These are phyloP conservation scores for Camellia granthamiana DNA, from an alignment of 148 eudicot genomes.

Conservation along the genomic window DNA sequence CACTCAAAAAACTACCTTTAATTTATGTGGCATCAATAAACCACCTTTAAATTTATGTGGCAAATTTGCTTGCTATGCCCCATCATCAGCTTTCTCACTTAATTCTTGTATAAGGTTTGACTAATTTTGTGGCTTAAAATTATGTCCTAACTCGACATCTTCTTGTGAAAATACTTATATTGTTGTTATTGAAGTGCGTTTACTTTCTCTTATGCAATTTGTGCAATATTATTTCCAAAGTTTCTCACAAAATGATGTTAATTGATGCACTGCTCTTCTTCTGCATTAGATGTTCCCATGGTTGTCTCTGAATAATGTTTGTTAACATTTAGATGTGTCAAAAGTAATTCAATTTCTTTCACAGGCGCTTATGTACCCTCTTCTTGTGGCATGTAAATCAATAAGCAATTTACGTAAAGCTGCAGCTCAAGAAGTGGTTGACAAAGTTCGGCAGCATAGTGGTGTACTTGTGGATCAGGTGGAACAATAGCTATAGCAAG, in stretches of 20 bases:
- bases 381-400: conserved; percentile 98
- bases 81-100: too few species aligned
- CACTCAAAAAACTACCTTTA: too few species aligned
- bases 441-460: conserved; percentile 92
- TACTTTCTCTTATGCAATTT: not conserved
- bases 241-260: not conserved
- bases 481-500: not conserved
- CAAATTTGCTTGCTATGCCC: too few species aligned
- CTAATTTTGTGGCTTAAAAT: not conserved
- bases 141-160: not conserved
- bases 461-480: conserved; percentile 95
- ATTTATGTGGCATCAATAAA: too few species aligned
- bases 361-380: conserved; percentile 99
- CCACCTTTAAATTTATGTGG: too few species aligned
- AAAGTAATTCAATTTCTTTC: conserved; percentile 11
- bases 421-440: conserved; percentile 96
- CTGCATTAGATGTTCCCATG: not conserved
- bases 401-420: conserved; percentile 86
- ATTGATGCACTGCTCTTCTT: not conserved
- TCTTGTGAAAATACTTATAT: not conserved
- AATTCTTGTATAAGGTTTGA: not conserved
- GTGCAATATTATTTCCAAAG: not conserved
- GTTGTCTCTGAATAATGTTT: not conserved
- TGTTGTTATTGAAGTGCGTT: not conserved
- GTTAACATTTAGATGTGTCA: not conserved